Conservation (phyloP, 2,329 filamentous ascomycete species). For the Uncinocarpus reesii region DNA sequence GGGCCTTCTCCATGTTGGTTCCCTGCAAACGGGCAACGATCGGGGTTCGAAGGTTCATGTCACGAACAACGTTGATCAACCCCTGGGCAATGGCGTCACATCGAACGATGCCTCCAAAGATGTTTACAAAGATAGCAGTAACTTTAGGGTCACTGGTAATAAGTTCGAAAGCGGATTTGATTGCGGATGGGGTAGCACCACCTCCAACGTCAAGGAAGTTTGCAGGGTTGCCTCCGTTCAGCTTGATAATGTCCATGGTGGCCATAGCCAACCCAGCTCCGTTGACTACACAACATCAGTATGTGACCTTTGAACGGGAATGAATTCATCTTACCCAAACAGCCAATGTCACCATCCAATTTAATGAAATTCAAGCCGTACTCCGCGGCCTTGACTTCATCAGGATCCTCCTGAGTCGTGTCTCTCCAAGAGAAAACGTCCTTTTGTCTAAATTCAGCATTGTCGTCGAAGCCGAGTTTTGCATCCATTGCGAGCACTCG, state of each 20-base stretch:
- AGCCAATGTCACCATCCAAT: constrained; percentile 97
- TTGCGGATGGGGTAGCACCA: constrained; percentile 90
- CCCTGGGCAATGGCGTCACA: constrained; percentile 96
- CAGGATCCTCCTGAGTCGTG: constrained; percentile 86
- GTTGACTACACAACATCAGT: constrained; percentile 53
- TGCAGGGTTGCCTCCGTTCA: constrained; percentile 88
- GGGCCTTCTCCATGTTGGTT: constrained; percentile 93
- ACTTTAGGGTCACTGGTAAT: constrained; percentile 98
- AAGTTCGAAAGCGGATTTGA: constrained; percentile 94
- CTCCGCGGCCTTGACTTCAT: constrained; percentile 94
- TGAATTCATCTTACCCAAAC: constrained; percentile 46
- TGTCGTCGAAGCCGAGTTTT: constrained; percentile 98
- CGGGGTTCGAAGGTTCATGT: constrained; percentile 90
- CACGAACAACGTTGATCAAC: constrained; percentile 86
- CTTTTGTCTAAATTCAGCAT: constrained; percentile 96
- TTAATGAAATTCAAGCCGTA: constrained; percentile 99
- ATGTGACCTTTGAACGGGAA: neutral
- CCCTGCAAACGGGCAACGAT: constrained; percentile 96
- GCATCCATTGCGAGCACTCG: constrained; percentile 98
- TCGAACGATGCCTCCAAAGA: constrained; percentile 96
- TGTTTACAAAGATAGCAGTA: constrained; percentile 98
- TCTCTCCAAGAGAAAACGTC: constrained; percentile 92
- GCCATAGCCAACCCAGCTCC: constrained; percentile 98
- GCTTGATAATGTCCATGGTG: constrained; percentile 99
- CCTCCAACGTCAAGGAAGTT: constrained; percentile 99